phyloP scores from a whole-genome alignment of 1,284 basidiomycete genomes.

The Limonomyces culmigenus region DNA sequence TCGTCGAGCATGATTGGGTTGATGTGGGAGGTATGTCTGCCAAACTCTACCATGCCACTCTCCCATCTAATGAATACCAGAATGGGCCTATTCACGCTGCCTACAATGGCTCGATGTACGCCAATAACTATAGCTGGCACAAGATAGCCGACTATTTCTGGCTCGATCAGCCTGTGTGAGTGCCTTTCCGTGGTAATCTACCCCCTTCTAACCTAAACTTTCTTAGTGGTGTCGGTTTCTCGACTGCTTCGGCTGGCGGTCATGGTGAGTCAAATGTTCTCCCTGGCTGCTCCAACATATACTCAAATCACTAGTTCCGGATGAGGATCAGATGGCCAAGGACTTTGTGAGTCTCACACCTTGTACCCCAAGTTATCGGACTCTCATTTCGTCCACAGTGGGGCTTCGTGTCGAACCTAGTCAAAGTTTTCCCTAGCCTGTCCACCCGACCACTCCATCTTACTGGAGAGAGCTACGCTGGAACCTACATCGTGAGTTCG shows the following conservation, averaged over 20 bases:
- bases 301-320: constrained; percentile 25
- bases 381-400: constrained; percentile 20
- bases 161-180: constrained; percentile 58
- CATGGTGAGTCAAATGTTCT: constrained; percentile 24
- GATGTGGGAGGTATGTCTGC: constrained; percentile 34
- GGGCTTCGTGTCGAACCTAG: constrained; percentile 47
- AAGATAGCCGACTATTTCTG: constrained; percentile 48
- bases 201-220: too few species aligned
- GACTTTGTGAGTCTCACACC: constrained; percentile 38
- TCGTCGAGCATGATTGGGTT: constrained; percentile 51
- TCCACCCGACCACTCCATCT: constrained; percentile 40
- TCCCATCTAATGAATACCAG: constrained; percentile 14
- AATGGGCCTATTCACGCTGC: constrained; percentile 50
- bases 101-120: constrained; percentile 25
- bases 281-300: constrained; percentile 3
- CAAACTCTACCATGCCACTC: background rate
- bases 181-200: too few species aligned
- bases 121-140: constrained; percentile 41
- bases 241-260: constrained; percentile 42
- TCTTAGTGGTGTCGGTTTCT: constrained; percentile 46
- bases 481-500: constrained; percentile 50
- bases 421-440: constrained; percentile 49
- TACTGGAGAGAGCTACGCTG: constrained; percentile 53
- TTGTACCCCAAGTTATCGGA: background rate
- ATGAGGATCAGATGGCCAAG: constrained; percentile 48